A percentile compares a stretch with the other conserved stretches of the same genome.
Evolutionary conservation across 768 basidiomycete genomes (phyloP).

Genomic region (Suillus plorans): DNA sequence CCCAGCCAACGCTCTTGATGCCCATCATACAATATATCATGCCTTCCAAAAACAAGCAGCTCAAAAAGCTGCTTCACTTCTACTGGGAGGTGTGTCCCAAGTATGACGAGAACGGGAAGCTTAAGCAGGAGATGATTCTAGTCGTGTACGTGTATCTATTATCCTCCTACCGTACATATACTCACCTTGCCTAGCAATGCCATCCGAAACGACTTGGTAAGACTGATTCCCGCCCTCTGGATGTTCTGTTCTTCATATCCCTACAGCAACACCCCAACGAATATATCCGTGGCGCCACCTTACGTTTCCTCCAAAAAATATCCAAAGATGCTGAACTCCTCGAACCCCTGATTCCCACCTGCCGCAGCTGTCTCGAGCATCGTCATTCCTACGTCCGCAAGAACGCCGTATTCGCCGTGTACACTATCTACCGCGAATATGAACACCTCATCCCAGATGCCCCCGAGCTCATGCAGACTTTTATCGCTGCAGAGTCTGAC

Average conservation of each 20-base stretch:
- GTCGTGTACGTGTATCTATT: constrained; percentile 72
- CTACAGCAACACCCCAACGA: background rate
- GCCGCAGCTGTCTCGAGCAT: background rate
- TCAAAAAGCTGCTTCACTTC: constrained; percentile 92
- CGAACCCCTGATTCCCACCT: constrained; percentile 63
- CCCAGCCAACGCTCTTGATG: background rate
- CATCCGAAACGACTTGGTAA: background rate
- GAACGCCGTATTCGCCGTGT: background rate
- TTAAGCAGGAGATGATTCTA: constrained; percentile 99
- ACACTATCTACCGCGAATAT: background rate
- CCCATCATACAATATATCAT: background rate
- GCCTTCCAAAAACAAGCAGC: constrained; percentile 89
- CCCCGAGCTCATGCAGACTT: background rate
- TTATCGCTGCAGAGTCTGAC: background rate
- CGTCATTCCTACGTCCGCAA: background rate
- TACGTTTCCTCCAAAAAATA: constrained; percentile 27
- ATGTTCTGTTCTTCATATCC: background rate
- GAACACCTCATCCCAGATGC: background rate
- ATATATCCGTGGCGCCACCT: background rate
- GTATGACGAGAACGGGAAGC: constrained; percentile 93
- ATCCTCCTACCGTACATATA: constrained; percentile 11
- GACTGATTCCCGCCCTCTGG: background rate
- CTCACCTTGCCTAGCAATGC: constrained; percentile 59
- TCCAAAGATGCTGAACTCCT: constrained; percentile 28
- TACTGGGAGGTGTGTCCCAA: constrained; percentile 99